These are phyloP conservation scores for Emericellopsis terricola DNA, from an alignment of 495 filamentous ascomycete species.

Conservation along the genomic window DNA sequence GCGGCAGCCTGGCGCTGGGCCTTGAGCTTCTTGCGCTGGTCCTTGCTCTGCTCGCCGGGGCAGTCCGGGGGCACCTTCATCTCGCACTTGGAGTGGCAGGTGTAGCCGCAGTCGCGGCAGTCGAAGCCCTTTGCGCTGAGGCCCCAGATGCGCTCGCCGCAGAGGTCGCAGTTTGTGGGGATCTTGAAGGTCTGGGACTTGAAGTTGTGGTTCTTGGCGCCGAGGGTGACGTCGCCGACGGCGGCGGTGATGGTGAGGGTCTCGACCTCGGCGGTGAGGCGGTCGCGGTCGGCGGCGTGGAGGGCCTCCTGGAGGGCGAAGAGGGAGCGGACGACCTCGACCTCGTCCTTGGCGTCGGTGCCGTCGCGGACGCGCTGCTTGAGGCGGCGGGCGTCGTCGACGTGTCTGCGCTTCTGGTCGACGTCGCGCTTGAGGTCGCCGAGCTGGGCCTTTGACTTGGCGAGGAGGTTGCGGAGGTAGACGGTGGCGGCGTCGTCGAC, in stretches of 20 bases:
- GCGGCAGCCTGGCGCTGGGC: slow-evolving; percentile 61
- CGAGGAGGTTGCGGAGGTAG: slow-evolving; percentile 77
- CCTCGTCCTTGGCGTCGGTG: slow-evolving; percentile 69
- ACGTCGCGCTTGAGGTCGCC: slow-evolving; percentile 62
- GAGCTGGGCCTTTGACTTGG: slow-evolving; percentile 72
- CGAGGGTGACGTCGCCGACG: slow-evolving; percentile 80
- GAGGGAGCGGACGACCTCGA: slow-evolving; percentile 54
- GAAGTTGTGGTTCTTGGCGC: slow-evolving; percentile 89
- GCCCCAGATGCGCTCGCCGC: slow-evolving; percentile 92
- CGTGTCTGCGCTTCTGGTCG: slow-evolving; percentile 68
- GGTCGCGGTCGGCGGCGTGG: slow-evolving; percentile 73
- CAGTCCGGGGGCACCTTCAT: slow-evolving; percentile 96
- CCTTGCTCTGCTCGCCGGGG: slow-evolving; percentile 82
- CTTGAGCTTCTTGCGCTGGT: slow-evolving; percentile 87
- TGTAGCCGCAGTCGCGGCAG: slow-evolving; percentile 91
- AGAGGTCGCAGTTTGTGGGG: slow-evolving; percentile 93
- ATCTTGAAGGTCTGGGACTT: slow-evolving; percentile 96
- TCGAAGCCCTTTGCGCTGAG: slow-evolving; percentile 88
- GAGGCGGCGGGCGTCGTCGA: slow-evolving; percentile 51
- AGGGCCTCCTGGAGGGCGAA: slow-evolving; percentile 68
- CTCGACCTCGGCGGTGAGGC: slow-evolving; percentile 79
- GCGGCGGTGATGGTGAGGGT: slow-evolving; percentile 68
- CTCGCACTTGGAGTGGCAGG: slow-evolving; percentile 96
- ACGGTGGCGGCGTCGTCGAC: slow-evolving; percentile 72
- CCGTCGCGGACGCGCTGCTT: slow-evolving; percentile 63